phyloP scores from a whole-genome alignment of 1,139 yeast genomes.

The Magnusiomyces paraingens region DNA sequence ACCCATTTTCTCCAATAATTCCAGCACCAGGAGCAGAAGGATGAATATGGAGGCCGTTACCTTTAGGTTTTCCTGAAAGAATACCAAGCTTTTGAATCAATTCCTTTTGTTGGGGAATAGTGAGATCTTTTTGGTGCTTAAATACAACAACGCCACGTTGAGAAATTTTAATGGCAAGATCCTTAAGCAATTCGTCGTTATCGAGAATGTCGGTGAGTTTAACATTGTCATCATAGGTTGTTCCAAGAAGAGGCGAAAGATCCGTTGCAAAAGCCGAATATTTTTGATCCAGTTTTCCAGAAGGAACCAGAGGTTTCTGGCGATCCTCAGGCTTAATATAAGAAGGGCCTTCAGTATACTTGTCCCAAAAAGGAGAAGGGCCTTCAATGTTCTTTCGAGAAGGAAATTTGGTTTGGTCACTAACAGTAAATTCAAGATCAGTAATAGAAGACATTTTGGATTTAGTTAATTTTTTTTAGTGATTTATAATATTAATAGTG shows the following conservation, averaged over 20 bases:
- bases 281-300: slow-evolving; percentile 23
- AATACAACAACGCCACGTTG: background rate
- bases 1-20: background rate
- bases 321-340: slow-evolving; percentile 13
- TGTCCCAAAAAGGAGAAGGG: slow-evolving; percentile 3
- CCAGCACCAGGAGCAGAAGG: slow-evolving; percentile 9
- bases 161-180: background rate
- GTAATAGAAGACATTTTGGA: too few species aligned
- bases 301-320: slow-evolving; percentile 18
- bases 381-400: background rate
- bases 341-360: slow-evolving; percentile 19
- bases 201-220: slow-evolving; percentile 41
- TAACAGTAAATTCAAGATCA: too few species aligned
- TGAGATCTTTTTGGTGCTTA: background rate
- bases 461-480: too few species aligned
- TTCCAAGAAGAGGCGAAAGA: slow-evolving; percentile 29
- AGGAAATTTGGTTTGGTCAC: too few species aligned
- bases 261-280: slow-evolving; percentile 25
- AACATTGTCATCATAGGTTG: slow-evolving; percentile 25
- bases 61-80: slow-evolving; percentile 8
- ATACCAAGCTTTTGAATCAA: slow-evolving; percentile 5
- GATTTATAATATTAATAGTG: too few species aligned
- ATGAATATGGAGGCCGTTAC: slow-evolving; percentile 9
- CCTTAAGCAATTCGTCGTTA: background rate
- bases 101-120: slow-evolving; percentile 26